Evolutionary conservation across 768 basidiomycete genomes (phyloP).

Genomic region (Mycena galopus): DNA sequence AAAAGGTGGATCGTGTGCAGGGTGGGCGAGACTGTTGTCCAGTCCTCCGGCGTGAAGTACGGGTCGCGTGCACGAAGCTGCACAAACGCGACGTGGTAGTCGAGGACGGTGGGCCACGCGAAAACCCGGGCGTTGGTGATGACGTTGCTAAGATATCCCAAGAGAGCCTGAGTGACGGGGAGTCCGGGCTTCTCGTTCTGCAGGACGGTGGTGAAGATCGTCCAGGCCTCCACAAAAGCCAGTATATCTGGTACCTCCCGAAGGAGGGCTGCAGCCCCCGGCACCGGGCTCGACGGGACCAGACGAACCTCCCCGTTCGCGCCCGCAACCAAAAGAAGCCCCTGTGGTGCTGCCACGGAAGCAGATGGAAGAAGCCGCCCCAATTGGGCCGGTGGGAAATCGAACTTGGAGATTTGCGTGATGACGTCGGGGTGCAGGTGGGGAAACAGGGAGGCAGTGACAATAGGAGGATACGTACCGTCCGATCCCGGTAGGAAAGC

Average conservation of each 20-base stretch:
- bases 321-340: neutral
- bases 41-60: neutral
- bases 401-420: constrained; percentile 3
- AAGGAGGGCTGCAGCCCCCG: neutral
- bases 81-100: constrained; percentile 11
- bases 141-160: neutral
- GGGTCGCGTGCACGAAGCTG: neutral
- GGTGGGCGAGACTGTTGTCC: neutral
- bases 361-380: neutral
- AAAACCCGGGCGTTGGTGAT: neutral
- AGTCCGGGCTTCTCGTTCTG: neutral
- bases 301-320: neutral
- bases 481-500: neutral
- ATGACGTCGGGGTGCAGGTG: constrained; percentile 12
- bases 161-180: neutral
- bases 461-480: constrained; percentile 5
- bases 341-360: neutral
- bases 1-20: constrained; percentile 6
- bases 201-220: neutral
- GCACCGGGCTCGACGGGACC: neutral
- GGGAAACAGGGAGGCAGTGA: neutral
- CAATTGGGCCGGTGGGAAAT: constrained; percentile 15
- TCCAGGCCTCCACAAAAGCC: constrained; percentile 7
- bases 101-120: neutral
- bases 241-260: constrained; percentile 10